Base-by-base conservation (phyloP, 2,329 filamentous ascomycete genomes). In the Pseudonectria foliicola region DNA sequence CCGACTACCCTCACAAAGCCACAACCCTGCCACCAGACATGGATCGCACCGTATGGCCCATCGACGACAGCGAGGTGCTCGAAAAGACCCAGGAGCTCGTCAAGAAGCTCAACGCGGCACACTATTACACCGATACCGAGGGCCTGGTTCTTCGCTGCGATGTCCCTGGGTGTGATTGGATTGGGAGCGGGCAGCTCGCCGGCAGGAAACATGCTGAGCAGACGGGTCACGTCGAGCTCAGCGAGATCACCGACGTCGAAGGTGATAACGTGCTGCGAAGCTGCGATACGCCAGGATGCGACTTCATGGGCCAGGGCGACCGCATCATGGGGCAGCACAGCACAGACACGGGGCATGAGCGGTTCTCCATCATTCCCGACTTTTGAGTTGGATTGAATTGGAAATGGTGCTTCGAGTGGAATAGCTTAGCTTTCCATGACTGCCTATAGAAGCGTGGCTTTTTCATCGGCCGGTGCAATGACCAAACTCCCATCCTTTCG, bases 101-200 rank as follows among this genome's bases (percentile, higher is more conserved):
- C 32, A 60, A 62, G 43, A 73, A 82, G 41, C 66, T 96, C 26
- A 63, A 68, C 42, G 72, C 80, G 45, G 71, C 76, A 34, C 78
- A 93, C 56, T 96, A 96, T 56, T 95, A 78, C 51, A 95, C 89
- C 0, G 87, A 95, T 56, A 94, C 87, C 0, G 75, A 83, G 14
- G 80, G 80, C 1, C 87, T 95, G 53, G 70, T 75, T 25, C 74
- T 95, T 39, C 77, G 71, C 51, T 96, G 90, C 58, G 86, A 88
- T 44, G 66, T 71, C 3, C 51, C 57, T 11, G 57, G 67, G 7
- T 90, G 85, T 53, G 71, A 75, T 3, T 77, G 76, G 70, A 71
- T 79, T 13, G 79, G 84, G 1, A 75, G 76, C 37, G 85, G 85
- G 2, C 70, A 86, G 56, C 61, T 63, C 27, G 75, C 72, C 37